Conservation (phyloP, 2,329 filamentous ascomycete genomes). For the Lithohypha guttulata region DNA sequence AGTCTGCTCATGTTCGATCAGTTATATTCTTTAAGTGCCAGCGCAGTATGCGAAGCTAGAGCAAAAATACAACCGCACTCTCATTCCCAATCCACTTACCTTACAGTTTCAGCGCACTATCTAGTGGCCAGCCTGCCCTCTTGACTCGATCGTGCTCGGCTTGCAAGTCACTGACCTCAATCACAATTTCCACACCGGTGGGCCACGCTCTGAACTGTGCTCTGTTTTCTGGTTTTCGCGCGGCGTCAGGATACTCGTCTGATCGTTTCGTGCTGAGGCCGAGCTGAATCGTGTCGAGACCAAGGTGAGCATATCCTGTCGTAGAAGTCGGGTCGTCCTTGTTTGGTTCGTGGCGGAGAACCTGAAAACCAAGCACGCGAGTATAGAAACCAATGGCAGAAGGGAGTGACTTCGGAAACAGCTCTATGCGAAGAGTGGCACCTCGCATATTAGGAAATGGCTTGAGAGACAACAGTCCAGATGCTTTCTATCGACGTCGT, state of each 20-base stretch:
- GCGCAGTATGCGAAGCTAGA: not conserved
- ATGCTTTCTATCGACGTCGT: too few relatives aligned
- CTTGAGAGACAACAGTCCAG: too few relatives aligned
- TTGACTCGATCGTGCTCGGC: constrained; percentile 13
- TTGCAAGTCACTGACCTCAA: constrained; percentile 16
- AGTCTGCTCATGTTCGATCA: constrained; percentile 1
- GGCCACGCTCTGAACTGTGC: constrained; percentile 9
- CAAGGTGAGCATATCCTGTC: constrained; percentile 13
- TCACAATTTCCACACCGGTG: constrained; percentile 15
- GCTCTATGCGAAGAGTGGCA: constrained; percentile 14
- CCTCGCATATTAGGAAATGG: constrained; percentile 4
- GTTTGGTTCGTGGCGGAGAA: constrained; percentile 12
- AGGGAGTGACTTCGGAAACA: constrained; percentile 14
- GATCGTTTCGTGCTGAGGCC: constrained; percentile 10
- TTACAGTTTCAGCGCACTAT: constrained; percentile 13
- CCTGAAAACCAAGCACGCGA: constrained; percentile 12
- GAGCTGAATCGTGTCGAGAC: constrained; percentile 14
- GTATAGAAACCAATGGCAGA: constrained; percentile 13
- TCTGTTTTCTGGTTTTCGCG: not conserved
- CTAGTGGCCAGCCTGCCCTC: constrained; percentile 10
- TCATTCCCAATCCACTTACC: not conserved
- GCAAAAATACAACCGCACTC: not conserved
- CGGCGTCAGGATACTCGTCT: not conserved
- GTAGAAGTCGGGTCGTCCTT: not conserved
- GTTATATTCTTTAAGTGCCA: not conserved